A percentile compares a stretch with the other conserved stretches of the same genome.
These are phyloP conservation scores for Davidsoniella virescens DNA, from an alignment of 2,329 filamentous ascomycete species.

Conservation along the genomic window DNA sequence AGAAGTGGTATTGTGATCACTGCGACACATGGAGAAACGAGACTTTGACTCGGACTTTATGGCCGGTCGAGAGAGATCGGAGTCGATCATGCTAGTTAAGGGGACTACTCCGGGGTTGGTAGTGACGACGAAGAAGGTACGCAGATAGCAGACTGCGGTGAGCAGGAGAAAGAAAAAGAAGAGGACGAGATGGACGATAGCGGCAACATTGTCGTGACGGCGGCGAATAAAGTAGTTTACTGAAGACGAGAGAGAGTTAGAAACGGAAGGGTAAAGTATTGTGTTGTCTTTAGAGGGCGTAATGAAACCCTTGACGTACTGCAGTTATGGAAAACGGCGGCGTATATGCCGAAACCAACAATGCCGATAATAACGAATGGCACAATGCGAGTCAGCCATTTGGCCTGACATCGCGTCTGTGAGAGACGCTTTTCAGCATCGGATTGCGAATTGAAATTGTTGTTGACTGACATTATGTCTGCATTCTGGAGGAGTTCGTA, in stretches of 20 bases:
- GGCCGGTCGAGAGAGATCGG: background rate
- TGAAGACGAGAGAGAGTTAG: slow-evolving; percentile 19
- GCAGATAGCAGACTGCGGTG: slow-evolving; percentile 51
- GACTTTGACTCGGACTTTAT: background rate
- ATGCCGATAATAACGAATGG: slow-evolving; percentile 51
- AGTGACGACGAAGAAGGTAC: slow-evolving; percentile 51
- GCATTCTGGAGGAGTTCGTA: slow-evolving; percentile 12
- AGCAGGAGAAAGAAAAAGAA: slow-evolving; percentile 58
- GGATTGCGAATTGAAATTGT: background rate
- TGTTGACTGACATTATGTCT: slow-evolving; percentile 1
- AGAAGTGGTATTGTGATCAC: background rate
- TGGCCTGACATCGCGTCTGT: slow-evolving; percentile 12
- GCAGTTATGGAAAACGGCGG: slow-evolving; percentile 3
- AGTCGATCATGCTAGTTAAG: slow-evolving; percentile 27
- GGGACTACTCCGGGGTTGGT: slow-evolving; percentile 60
- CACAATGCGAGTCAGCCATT: slow-evolving; percentile 47
- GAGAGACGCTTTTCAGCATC: slow-evolving; percentile 20
- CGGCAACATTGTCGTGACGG: slow-evolving; percentile 35
- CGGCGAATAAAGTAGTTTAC: slow-evolving; percentile 53
- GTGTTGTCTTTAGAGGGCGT: no score
- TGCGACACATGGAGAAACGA: background rate
- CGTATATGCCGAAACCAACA: slow-evolving; percentile 56
- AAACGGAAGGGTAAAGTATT: background rate
- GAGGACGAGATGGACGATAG: slow-evolving; percentile 52
- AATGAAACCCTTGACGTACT: background rate